These are phyloP conservation scores for Escallonia rubra DNA, from an alignment of 129 eudicot genomes.

Conservation along the genomic window DNA sequence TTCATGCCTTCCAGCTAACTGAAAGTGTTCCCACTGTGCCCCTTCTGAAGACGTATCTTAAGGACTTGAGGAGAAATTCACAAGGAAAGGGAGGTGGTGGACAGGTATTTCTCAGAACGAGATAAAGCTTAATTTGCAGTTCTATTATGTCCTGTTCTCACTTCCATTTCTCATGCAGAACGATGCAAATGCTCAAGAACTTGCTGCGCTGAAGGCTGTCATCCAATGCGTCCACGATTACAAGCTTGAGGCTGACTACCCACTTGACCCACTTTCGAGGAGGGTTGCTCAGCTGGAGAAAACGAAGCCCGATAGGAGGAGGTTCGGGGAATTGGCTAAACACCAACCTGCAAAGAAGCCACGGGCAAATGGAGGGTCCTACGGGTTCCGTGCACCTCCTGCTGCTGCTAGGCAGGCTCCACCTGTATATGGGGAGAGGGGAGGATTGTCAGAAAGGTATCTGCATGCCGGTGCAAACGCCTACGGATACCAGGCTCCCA, in stretches of 20 bases:
- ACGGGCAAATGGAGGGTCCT: constrained; percentile 26
- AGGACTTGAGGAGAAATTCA: constrained; percentile 47
- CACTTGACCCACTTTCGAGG: constrained; percentile 48
- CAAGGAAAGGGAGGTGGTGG: constrained; percentile 40
- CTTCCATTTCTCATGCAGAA: constrained; percentile 9
- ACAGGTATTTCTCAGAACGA: constrained; percentile 10
- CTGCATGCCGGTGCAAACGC: constrained; percentile 20
- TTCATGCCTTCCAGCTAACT: constrained; percentile 46
- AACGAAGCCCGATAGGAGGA: constrained; percentile 27
- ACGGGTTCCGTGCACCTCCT: constrained; percentile 21
- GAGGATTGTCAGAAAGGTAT: constrained; percentile 17
- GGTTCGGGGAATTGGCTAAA: constrained; percentile 29
- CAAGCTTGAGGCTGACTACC: constrained; percentile 48
- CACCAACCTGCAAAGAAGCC: constrained; percentile 28
- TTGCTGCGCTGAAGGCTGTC: constrained; percentile 37
- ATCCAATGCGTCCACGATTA: constrained; percentile 44
- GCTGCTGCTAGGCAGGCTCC: constrained; percentile 29
- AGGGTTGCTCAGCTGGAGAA: constrained; percentile 49
- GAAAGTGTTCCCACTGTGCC: constrained; percentile 41
- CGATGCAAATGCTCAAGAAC: constrained; percentile 43
- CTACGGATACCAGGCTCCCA: constrained; percentile 33
- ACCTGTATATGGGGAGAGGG: constrained; percentile 24
- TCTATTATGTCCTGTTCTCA: not conserved
- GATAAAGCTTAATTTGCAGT: not conserved
- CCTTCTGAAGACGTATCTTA: constrained; percentile 43